Evolutionary conservation across 352 stramenopile species (phyloP), one percentile per base, ranked within the genome.

Genomic region (Globisporangium spinosum): DNA sequence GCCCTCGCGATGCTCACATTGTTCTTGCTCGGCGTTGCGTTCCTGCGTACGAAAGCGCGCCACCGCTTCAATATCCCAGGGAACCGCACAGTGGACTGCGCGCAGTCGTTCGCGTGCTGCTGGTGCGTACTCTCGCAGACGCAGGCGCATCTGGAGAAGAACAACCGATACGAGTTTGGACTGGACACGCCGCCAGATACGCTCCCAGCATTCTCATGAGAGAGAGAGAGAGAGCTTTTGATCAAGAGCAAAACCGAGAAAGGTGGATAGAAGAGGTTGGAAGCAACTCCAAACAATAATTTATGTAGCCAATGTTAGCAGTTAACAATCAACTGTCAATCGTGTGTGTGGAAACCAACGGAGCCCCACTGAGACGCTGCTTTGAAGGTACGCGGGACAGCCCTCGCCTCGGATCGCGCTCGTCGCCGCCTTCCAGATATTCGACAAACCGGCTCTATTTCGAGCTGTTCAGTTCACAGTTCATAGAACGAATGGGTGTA

Each of bases 41-140:
- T 67, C 54, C 61, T 86, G 40, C 80, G 76, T 17, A 64, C 68
- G 49, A 72, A 79, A 40, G 78, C 82, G 23, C 78, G 82, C 15
- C 67, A 71, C 13, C 61, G 13, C 10, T 81, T 88, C 35, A 73
- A 72, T 25, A 82, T 90, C 38, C 73, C 69, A 40, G 82, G 82
- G 22, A 76, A 73, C 15, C 51, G 58, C 1, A 38, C 70, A 0
- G 55, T 69, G 13, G 81, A 89, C 67, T 81, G 71, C 29, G 29
- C 78, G 32, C 65, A 74, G 0, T 80, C 76, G 47, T 75, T 77
- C 54, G 79, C 64, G 32, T 89, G 79, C 69, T 79, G 68, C 57
- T 88, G 78, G 69, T 89, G 81, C 64, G 74, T 78, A 10, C 70
- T 89, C 43, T 74, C 79, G 12, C 81, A 89, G 69, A 69, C 87